These are phyloP conservation scores for Stachybotrys elegans DNA, from an alignment of 2,329 filamentous ascomycete species.

Conservation along the genomic window DNA sequence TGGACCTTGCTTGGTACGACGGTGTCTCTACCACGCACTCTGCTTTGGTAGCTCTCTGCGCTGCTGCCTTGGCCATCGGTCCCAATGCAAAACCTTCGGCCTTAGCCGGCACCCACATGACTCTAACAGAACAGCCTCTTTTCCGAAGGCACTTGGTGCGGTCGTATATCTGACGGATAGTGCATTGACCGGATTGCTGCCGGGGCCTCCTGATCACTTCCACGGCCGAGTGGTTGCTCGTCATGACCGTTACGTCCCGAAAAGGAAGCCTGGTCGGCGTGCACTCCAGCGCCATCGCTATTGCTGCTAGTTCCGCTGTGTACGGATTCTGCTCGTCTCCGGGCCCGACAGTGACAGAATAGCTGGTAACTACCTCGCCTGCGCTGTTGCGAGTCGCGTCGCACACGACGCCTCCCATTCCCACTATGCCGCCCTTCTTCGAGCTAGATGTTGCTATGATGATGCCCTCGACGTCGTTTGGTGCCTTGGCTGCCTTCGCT, in stretches of 20 bases:
- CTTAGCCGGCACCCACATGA: slow-evolving; percentile 6
- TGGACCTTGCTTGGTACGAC: slow-evolving; percentile 3
- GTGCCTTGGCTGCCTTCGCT: neutral
- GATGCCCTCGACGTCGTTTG: slow-evolving; percentile 5
- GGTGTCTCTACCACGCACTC: neutral
- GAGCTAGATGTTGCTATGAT: slow-evolving; percentile 6
- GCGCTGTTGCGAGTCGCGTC: slow-evolving; percentile 2
- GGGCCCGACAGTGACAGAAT: slow-evolving; percentile 7
- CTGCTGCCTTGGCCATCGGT: slow-evolving; percentile 2
- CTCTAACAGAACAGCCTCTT: slow-evolving; percentile 1
- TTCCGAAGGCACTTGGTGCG: slow-evolving; percentile 3
- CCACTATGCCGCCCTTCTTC: slow-evolving; percentile 4
- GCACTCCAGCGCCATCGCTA: slow-evolving; percentile 8
- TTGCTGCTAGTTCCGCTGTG: slow-evolving; percentile 10
- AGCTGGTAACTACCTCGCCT: slow-evolving; percentile 6
- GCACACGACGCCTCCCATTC: slow-evolving; percentile 5
- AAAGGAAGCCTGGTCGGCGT: slow-evolving; percentile 7
- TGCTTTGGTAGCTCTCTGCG: slow-evolving; percentile 2
- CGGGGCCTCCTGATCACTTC: slow-evolving; percentile 7
- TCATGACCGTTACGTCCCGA: slow-evolving; percentile 6
- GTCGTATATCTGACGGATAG: slow-evolving; percentile 9
- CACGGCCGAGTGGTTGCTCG: slow-evolving; percentile 9
- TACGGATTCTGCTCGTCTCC: slow-evolving; percentile 12
- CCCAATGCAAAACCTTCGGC: slow-evolving; percentile 3
- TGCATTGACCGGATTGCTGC: slow-evolving; percentile 10